Evolutionary conservation across 148 eudicot genomes (phyloP), one percentile per base, ranked within the genome.

Genomic region (Rhododendron simsii): DNA sequence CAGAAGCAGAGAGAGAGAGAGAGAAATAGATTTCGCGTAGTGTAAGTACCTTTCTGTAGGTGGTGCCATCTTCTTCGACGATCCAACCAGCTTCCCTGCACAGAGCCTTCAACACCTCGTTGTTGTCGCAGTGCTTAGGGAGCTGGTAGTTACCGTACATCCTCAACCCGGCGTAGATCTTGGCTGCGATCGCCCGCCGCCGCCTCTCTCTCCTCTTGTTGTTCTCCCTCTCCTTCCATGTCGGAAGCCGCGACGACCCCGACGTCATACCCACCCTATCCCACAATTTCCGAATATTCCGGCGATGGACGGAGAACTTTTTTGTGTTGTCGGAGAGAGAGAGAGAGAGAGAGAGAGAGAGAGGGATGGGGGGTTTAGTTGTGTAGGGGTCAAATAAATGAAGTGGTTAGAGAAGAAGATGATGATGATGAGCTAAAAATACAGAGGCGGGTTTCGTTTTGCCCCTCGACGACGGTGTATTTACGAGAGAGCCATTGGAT

Each of bases 81-180:
- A 93, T 81, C 99, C 99, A 96, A 47, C 99, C 99, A 67, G 99
- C 99, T 86, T 96, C 98, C 7, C 93, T 90, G 76, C 98, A 95
- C 23, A 96, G 93, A 14, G 98, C 99, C 82, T 96, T 96, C 83
- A 96, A 90, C 13, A 96, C 99, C 87, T 96, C 98, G 88, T 96
- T 96, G 86, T 96, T 96, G 69, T 96, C 98, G 39, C 98, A 96
- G 86, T 96, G 99, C 87, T 96, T 96, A 3, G 99, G 99, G 7
- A 96, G 93, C 86, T 94, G 92, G 85, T 86, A 96, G 86, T 94
- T 94, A 1, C 98, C 99, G 77, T 95, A 95, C 94, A 91, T 91
- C 84, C 99, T 85, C 10, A 96, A 83, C 2, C 99, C 99, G 7
- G 99, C 63, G 87, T 92, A 96, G 91, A 96, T 96, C 94, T 96